Evolutionary conservation across 192 early-diverging fungal genomes (phyloP), one percentile per base, ranked within the genome.

Genomic region (Anaeromyces robustus): DNA sequence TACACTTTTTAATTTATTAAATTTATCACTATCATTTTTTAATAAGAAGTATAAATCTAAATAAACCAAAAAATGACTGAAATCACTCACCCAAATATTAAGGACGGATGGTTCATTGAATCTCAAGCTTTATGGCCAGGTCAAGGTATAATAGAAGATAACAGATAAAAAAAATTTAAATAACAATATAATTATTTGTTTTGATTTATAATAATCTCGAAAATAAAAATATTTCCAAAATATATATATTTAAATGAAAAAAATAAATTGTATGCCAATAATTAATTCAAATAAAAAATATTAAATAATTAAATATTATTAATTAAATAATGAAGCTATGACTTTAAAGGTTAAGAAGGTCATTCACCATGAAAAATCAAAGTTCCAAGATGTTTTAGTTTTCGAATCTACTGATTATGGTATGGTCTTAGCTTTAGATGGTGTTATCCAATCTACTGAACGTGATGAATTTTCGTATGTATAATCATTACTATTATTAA

Each of bases 21-120:
- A n/a, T n/a, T n/a, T n/a, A n/a, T n/a, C n/a, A n/a, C n/a, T n/a
- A n/a, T n/a, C n/a, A n/a, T n/a, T n/a, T n/a, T n/a, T n/a, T n/a
- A n/a, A n/a, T n/a, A n/a, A n/a, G n/a, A n/a, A n/a, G n/a, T n/a
- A n/a, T n/a, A n/a, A n/a, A n/a, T n/a, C n/a, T n/a, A n/a, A n/a
- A n/a, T n/a, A n/a, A n/a, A n/a, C n/a, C n/a, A 26, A 68, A 68
- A n/a, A 68, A 68, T 68, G 52, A 68, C 43, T 78, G 68, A 83
- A 84, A 85, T 92, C 81, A 89, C 94, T 22, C 97, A 99, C 90
- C 92, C 95, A 37, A 94, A 94, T 88, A 94, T 99, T 88, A 86
- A 88, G 83, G 92, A 97, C 86, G 96, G 95, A 77, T 99, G 98
- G 98, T 99, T 99, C 94, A 90, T 89, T 83, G 98, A 99, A 89